Evolutionary conservation across 106 monocot species (phyloP).

Genomic region (Dioscorea alata): DNA sequence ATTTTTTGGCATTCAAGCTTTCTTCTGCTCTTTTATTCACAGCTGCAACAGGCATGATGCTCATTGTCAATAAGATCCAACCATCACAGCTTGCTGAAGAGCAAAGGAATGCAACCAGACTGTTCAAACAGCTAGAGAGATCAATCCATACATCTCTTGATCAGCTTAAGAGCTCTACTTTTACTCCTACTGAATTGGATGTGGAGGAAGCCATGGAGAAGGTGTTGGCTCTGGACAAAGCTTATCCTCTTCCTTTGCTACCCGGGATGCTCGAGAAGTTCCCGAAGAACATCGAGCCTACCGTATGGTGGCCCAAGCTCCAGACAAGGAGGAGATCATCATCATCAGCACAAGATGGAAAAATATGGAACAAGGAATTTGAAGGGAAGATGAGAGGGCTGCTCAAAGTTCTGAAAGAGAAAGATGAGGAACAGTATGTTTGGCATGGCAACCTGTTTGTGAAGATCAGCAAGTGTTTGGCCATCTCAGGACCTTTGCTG

Average conservation of each 20-base stretch:
- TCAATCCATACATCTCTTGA: slow-evolving; percentile 27
- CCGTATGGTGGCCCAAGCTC: slow-evolving; percentile 70
- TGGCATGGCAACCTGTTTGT: slow-evolving; percentile 29
- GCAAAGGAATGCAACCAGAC: slow-evolving; percentile 14
- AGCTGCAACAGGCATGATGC: background rate
- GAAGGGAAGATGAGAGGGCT: slow-evolving; percentile 41
- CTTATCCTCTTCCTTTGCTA: slow-evolving; percentile 72
- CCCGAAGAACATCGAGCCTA: slow-evolving; percentile 49
- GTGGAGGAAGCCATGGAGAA: slow-evolving; percentile 35
- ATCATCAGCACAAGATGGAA: background rate
- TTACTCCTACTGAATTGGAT: background rate
- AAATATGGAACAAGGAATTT: slow-evolving; percentile 42
- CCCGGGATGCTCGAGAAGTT: slow-evolving; percentile 84
- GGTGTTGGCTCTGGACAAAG: slow-evolving; percentile 67
- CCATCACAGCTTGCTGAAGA: slow-evolving; percentile 22
- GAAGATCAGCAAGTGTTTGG: slow-evolving; percentile 47
- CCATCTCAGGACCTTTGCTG: slow-evolving; percentile 48
- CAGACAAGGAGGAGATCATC: background rate
- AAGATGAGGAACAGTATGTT: slow-evolving; percentile 47
- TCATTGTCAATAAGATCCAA: slow-evolving; percentile 6
- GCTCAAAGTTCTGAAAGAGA: slow-evolving; percentile 17
- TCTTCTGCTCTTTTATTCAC: background rate
- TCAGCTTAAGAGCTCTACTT: background rate
- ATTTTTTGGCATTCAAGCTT: slow-evolving; percentile 2
- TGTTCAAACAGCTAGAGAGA: slow-evolving; percentile 64